Conservation (phyloP, 208 protist species). For the Leishmania major region DNA sequence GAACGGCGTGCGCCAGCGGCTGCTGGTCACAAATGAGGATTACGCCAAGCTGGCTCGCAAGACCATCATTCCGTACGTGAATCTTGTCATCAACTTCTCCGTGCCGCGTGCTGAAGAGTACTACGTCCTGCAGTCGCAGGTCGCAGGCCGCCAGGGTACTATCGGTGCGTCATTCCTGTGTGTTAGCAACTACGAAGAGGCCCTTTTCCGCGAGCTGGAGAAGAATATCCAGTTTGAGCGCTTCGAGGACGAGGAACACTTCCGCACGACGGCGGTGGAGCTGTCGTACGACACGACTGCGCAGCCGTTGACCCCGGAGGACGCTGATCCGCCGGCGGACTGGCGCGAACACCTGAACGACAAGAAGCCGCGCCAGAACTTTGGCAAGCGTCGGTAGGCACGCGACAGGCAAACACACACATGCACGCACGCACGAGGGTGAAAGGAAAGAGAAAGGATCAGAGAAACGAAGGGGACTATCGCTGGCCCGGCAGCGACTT, state of each 20-base stretch:
- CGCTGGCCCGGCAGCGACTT: background rate
- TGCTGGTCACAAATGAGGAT: slow-evolving; percentile 90
- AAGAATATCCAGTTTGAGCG: slow-evolving; percentile 70
- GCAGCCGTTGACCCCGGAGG: slow-evolving; percentile 63
- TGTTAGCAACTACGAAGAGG: slow-evolving; percentile 58
- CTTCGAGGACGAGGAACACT: slow-evolving; percentile 69
- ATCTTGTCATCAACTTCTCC: slow-evolving; percentile 89
- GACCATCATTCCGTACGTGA: slow-evolving; percentile 89
- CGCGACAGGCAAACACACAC: background rate
- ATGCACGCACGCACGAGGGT: background rate
- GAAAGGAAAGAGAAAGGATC: background rate
- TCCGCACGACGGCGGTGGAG: slow-evolving; percentile 63
- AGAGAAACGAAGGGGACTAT: background rate
- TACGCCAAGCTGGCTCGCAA: slow-evolving; percentile 92
- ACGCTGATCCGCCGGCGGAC: slow-evolving; percentile 80
- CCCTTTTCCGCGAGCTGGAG: slow-evolving; percentile 50
- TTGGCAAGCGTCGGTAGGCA: slow-evolving; percentile 34
- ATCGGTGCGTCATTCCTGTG: slow-evolving; percentile 84
- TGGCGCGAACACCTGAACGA: slow-evolving; percentile 75
- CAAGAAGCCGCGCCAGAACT: slow-evolving; percentile 42
- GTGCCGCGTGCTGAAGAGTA: slow-evolving; percentile 84
- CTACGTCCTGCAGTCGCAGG: slow-evolving; percentile 85
- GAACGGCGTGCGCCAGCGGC: slow-evolving; percentile 81
- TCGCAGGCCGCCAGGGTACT: slow-evolving; percentile 79
- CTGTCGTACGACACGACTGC: slow-evolving; percentile 82